These are phyloP conservation scores for Coniochaeta prunicola DNA, from an alignment of 2,329 filamentous ascomycete genomes.

Conservation along the genomic window DNA sequence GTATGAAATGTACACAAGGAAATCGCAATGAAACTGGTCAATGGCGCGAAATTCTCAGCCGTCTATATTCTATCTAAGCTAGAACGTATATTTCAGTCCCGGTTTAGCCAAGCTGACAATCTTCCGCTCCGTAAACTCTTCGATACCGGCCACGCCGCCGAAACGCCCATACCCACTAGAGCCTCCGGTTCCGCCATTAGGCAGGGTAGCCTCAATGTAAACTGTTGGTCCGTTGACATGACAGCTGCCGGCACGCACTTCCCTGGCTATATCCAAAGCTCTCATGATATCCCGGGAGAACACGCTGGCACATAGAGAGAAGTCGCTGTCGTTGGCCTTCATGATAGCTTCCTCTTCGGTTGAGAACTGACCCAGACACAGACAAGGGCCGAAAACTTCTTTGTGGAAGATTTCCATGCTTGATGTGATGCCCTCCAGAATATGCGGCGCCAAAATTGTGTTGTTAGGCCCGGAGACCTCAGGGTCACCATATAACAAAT, in stretches of 20 bases:
- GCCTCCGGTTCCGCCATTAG: slow-evolving; percentile 58
- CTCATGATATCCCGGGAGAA: slow-evolving; percentile 62
- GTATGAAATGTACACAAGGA: no score
- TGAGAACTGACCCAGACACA: slow-evolving; percentile 59
- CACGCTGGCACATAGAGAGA: slow-evolving; percentile 63
- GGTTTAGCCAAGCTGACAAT: no score
- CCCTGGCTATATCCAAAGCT: slow-evolving; percentile 51
- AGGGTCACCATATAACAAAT: slow-evolving; percentile 30
- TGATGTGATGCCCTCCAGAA: slow-evolving; percentile 52
- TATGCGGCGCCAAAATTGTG: slow-evolving; percentile 45
- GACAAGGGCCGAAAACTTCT: slow-evolving; percentile 72
- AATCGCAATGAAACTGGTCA: no score
- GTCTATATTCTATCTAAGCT: no score
- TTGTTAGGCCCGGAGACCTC: slow-evolving; percentile 18
- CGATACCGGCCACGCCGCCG: not conserved
- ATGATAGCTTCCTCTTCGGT: slow-evolving; percentile 64
- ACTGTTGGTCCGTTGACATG: slow-evolving; percentile 62
- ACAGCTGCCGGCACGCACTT: slow-evolving; percentile 59
- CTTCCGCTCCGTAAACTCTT: no score
- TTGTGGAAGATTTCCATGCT: slow-evolving; percentile 69
- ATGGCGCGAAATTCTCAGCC: no score
- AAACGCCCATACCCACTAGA: slow-evolving; percentile 58
- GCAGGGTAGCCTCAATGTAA: slow-evolving; percentile 56
- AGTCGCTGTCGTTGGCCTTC: slow-evolving; percentile 76
- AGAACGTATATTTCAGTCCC: no score